Percentiles rank a stretch among this genome's conserved stretches.
Conservation (phyloP, 768 basidiomycete species). For the Chalciporus sphaerocephalus region DNA sequence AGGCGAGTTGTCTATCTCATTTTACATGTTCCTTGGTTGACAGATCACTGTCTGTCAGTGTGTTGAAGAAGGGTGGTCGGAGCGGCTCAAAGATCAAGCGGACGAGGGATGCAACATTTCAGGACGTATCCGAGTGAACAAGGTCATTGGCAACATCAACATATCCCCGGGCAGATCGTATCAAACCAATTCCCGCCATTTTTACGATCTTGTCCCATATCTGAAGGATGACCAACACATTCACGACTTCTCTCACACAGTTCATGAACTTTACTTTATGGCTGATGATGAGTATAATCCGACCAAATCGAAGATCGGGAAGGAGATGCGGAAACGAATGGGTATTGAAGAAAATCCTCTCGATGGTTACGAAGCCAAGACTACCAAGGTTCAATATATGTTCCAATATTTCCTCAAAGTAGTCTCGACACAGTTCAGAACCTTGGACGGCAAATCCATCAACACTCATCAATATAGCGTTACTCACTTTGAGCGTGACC, state of each 20-base stretch:
- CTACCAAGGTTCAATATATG: conserved; percentile 81
- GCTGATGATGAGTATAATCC: conserved; percentile 79
- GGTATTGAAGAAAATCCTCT: conserved; percentile 76
- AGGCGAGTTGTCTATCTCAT: conserved; percentile 50
- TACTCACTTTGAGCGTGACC: conserved; percentile 95
- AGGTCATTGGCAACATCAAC: conserved; percentile 94
- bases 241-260: conserved; percentile 90
- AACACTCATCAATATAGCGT: no score
- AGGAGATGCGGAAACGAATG: conserved; percentile 63
- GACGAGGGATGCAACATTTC: conserved; percentile 92
- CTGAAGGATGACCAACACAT: conserved; percentile 80
- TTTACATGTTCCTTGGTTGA: background rate
- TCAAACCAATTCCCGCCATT: conserved; percentile 74
- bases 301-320: conserved; percentile 56
- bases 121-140: conserved; percentile 91
- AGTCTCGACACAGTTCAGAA: conserved; percentile 90
- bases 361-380: conserved; percentile 63
- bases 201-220: conserved; percentile 92
- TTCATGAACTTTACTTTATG: conserved; percentile 76
- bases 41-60: conserved; percentile 51
- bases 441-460: conserved; percentile 71
- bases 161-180: conserved; percentile 94
- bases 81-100: conserved; percentile 87
- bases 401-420: conserved; percentile 99
- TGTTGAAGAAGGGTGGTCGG: conserved; percentile 89